Conservation (phyloP, 140 eudicot genomes). For the Oenanthe javanica region DNA sequence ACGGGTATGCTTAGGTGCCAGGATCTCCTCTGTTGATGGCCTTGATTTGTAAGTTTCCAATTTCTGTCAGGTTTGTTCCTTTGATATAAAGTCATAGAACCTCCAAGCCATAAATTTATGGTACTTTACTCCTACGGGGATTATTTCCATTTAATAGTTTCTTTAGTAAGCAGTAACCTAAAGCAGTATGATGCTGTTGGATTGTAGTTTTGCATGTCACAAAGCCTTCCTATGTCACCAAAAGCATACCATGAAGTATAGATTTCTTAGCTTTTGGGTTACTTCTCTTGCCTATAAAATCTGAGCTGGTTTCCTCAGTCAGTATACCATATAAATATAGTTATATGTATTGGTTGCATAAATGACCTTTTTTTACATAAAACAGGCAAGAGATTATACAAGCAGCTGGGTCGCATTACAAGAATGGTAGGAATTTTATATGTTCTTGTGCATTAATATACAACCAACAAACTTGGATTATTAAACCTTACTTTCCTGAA, state of each 20-base stretch:
- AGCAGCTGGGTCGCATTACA: slow-evolving; percentile 56
- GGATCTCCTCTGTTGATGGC: slow-evolving; percentile 59
- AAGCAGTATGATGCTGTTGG: no score
- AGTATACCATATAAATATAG: neutral
- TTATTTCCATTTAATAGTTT: neutral
- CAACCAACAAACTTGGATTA: neutral
- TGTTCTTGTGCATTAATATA: neutral
- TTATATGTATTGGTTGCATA: neutral
- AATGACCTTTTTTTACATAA: slow-evolving; percentile 1
- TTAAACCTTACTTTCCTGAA: slow-evolving; percentile 12
- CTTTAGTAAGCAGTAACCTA: neutral
- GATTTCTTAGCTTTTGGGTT: neutral
- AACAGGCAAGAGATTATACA: slow-evolving; percentile 53
- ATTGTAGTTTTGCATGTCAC: neutral
- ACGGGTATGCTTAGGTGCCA: slow-evolving; percentile 51
- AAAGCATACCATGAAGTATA: neutral
- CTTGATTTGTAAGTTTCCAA: slow-evolving; percentile 52
- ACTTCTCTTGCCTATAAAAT: slow-evolving; percentile 1
- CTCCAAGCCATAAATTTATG: neutral
- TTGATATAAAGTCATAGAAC: neutral
- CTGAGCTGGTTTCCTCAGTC: neutral
- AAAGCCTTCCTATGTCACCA: neutral
- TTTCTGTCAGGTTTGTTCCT: neutral
- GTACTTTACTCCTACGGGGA: neutral
- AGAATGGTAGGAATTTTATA: slow-evolving; percentile 41